Base-by-base conservation (phyloP, 2,329 filamentous ascomycete species). In the Magnaporthiopsis rhizophila region DNA sequence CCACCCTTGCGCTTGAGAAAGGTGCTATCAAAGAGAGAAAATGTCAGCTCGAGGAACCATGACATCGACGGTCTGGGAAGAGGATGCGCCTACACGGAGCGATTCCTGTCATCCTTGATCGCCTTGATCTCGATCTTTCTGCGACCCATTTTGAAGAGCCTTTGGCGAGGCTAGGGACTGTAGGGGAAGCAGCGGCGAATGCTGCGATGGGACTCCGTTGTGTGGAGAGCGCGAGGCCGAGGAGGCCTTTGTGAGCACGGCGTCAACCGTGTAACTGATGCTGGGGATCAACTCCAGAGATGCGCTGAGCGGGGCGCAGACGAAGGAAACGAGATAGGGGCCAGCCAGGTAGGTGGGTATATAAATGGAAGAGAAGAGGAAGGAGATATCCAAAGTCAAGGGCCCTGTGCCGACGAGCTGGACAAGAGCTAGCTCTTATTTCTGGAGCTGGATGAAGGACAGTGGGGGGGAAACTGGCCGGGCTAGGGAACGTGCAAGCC, bases 121-220 rank as follows among this genome's bases (percentile, higher is more conserved):
- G 94, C 92, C 81, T 97, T 97, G 83, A 99, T 98, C 82, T 98
- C 95, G 76, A 99, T 99, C 87, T 99, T 99, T 85, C 95, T 88
- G 78, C 95, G 89, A 77, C 95, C 95, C 95, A 99, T 99, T 64
- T 75, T 79, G 76, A 69, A 28, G 28, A 12, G 32, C 53, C 34
- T 15, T 61, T 38, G 45, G 45, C 18, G 45, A 24, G 45, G 45
- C 45, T 53, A 53, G 21, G 30, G 45, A 53, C 45, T 53, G 45
- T 30, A 8, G 21, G 45, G 45, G 8, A 24, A 53, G 11, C 45
- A 53, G 45, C 45, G 45, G 45, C 45, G 45, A 24, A 24, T n/a
- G 45, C 45, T 53, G 45, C 45, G 45, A 24, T 24, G 3, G 45
- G n/a, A 53, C 45, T 53, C 45, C 21, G 18, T 53, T n/a, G 21